phyloP scores from a whole-genome alignment of 2,329 filamentous ascomycete species.

The Fusarium stilboides region DNA sequence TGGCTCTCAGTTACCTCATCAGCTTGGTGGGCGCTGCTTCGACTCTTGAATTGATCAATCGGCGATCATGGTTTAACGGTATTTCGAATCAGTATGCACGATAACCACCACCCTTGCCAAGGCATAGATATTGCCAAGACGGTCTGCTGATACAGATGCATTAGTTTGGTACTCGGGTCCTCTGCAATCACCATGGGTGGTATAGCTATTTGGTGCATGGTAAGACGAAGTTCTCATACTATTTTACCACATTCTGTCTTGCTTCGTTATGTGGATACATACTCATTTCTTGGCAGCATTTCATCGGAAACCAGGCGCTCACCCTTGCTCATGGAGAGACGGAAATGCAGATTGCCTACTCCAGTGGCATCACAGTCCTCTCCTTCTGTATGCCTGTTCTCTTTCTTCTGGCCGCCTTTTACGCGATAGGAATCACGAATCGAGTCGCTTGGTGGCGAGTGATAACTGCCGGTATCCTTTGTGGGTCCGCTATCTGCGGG shows the following conservation, averaged over 20 bases:
- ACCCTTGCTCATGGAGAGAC: constrained; percentile 1
- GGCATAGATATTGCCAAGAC: neutral
- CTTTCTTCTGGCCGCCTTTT: constrained; percentile 82
- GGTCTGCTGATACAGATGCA: constrained; percentile 5
- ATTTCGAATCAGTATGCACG: constrained; percentile 22
- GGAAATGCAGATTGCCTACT: constrained; percentile 22
- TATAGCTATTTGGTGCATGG: constrained; percentile 33
- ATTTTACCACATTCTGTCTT: neutral
- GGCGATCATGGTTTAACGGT: constrained; percentile 29
- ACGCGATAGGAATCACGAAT: constrained; percentile 74
- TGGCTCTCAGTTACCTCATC: constrained; percentile 25
- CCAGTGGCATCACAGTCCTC: constrained; percentile 11
- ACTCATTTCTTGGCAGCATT: constrained; percentile 5
- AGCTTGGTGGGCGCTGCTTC: constrained; percentile 31
- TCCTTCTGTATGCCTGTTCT: constrained; percentile 62
- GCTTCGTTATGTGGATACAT: constrained; percentile 8
- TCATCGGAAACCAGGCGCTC: constrained; percentile 26
- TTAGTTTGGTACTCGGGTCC: constrained; percentile 13
- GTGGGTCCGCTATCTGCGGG: constrained; percentile 81
- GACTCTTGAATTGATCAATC: constrained; percentile 28
- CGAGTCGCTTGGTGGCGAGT: constrained; percentile 72
- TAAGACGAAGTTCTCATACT: constrained; percentile 47
- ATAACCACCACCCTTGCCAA: neutral
- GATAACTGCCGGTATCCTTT: constrained; percentile 75
- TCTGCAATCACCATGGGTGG: constrained; percentile 31